A percentile compares a stretch with the other conserved stretches of the same genome.
Conservation (phyloP, 2,329 filamentous ascomycete genomes). For the Alternaria gansuensis region DNA sequence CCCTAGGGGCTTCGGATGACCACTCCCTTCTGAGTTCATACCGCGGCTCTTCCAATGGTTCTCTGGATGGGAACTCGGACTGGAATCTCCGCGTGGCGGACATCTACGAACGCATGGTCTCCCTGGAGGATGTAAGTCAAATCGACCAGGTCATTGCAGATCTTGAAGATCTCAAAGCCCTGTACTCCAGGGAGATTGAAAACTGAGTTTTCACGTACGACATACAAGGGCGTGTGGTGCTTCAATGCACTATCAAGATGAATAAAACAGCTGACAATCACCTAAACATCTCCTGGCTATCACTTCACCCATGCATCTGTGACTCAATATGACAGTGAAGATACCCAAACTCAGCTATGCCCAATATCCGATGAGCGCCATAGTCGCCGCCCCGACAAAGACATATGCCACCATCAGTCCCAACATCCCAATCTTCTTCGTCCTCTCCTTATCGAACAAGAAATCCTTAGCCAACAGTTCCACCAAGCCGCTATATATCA, state of each 20-base stretch:
- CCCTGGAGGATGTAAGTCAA: conserved; percentile 1
- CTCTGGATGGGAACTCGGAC: not conserved
- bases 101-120: conserved; percentile 5
- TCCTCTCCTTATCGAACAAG: conserved; percentile 13
- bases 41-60: not conserved
- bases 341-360: not conserved
- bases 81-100: conserved; percentile 1
- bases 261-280: not conserved
- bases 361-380: conserved; percentile 16
- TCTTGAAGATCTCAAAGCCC: conserved; percentile 1
- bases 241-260: not conserved
- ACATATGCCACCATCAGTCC: conserved; percentile 8
- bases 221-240: not conserved
- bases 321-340: not conserved
- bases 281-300: not conserved
- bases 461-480: conserved; percentile 17
- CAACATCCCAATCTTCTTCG: not conserved
- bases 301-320: not conserved
- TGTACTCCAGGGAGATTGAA: conserved; percentile 4
- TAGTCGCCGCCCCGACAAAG: conserved; percentile 8
- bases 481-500: conserved; percentile 13
- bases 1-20: not conserved
- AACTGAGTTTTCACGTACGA: not conserved
- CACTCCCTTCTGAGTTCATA: conserved; percentile 3
- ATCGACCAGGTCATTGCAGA: conserved; percentile 9